These are phyloP conservation scores for Pseudofabraea citricarpa DNA, from an alignment of 2,329 filamentous ascomycete species.

Conservation along the genomic window DNA sequence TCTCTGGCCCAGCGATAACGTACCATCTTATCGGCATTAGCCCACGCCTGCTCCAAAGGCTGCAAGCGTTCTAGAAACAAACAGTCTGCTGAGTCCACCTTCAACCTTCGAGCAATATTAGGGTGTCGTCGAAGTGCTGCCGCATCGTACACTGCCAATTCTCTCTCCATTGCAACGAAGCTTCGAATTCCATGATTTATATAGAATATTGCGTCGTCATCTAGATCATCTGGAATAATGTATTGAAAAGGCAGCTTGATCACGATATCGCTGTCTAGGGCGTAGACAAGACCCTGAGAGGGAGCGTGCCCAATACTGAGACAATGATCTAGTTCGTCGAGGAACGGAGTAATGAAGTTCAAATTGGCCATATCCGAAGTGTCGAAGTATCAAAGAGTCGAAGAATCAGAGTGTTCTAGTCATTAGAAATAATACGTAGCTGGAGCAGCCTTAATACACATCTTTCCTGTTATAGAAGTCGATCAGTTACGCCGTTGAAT, in stretches of 20 bases:
- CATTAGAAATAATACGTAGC: conserved; percentile 4
- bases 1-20: conserved; percentile 8
- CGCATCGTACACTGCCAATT: conserved; percentile 7
- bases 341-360: conserved; percentile 10
- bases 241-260: conserved; percentile 10
- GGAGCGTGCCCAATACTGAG: conserved; percentile 9
- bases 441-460: background rate
- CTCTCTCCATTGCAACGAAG: conserved; percentile 11
- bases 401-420: conserved; percentile 5
- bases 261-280: conserved; percentile 8
- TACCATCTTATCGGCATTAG: conserved; percentile 5
- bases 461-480: background rate
- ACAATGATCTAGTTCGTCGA: conserved; percentile 9
- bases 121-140: conserved; percentile 5
- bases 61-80: conserved; percentile 8
- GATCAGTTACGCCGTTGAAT: background rate
- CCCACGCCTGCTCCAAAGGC: conserved; percentile 5
- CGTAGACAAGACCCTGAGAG: conserved; percentile 8
- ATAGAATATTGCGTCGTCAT: conserved; percentile 8
- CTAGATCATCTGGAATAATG: conserved; percentile 8
- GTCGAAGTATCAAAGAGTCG: too few species aligned
- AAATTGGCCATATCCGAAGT: conserved; percentile 7
- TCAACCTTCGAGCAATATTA: conserved; percentile 8
- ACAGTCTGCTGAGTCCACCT: conserved; percentile 6
- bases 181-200: conserved; percentile 6